Evolutionary conservation across 345 rosid species (phyloP), one percentile per base, ranked within the genome.

Genomic region (Brassica carinata): DNA sequence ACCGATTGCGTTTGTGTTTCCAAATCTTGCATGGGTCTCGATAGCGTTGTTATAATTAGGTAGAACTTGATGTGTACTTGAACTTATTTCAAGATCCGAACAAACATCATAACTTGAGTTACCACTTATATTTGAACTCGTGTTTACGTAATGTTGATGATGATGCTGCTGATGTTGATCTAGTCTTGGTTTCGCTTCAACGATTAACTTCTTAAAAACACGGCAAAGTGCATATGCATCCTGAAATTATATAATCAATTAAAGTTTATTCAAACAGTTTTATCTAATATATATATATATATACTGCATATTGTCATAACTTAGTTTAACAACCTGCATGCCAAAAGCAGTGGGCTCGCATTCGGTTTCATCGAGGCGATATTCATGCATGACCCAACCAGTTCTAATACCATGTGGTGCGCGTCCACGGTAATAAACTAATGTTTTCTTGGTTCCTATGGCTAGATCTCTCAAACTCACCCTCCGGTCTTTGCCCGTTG

Each of bases 351-450:
- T 69, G 14, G 75, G 78, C 33, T 90, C 92, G 68, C 98, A 95
- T 67, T 95, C 98, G 26, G 93, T 72, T 71, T 95, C 98, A 0
- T 95, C 96, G 0, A 95, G 97, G 43, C 97, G 96, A 75, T 95
- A 95, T 76, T 95, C 99, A 51, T 95, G 99, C 99, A 93, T 95
- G 75, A 95, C 97, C 99, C 99, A 95, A 72, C 76, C 94, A 0
- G 98, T 91, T 51, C 99, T 86, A 58, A 88, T 74, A 17, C 99
- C 99, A 61, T 95, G 98, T 0, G 99, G 99, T 0, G 99, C 99
- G 17, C 99, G 86, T 68, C 99, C 99, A 69, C 98, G 85, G 69
- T 95, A 93, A 81, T 93, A 95, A 67, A 95, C 98, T 19, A 93
- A 83, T 77, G 99, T 95, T 89, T 93, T 95, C 90, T 95, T 95